Evolutionary conservation across 2,329 filamentous ascomycete species (phyloP).

Genomic region (Fusarium phyllophilum): DNA sequence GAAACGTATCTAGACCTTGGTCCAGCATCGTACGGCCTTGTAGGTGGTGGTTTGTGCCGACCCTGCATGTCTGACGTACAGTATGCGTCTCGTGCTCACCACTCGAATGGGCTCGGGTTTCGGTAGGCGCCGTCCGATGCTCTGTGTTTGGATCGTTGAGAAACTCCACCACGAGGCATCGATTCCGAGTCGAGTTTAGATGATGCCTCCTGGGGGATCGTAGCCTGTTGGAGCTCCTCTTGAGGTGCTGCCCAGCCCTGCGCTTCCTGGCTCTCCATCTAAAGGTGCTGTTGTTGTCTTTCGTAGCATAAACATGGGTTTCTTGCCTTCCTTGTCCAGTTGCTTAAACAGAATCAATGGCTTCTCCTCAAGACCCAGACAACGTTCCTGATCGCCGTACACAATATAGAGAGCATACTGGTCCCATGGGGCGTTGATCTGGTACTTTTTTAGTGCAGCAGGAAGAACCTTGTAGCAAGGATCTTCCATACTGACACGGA

Average conservation of each 20-base stretch:
- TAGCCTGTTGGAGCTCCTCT: conserved; percentile 60
- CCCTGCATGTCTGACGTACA: conserved; percentile 31
- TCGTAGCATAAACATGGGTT: conserved; percentile 99
- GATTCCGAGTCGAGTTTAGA: conserved; percentile 50
- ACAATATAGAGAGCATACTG: conserved; percentile 99
- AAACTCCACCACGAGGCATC: conserved; percentile 7
- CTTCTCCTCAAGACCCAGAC: conserved; percentile 89
- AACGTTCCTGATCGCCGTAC: conserved; percentile 97
- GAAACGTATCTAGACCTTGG: conserved; percentile 23
- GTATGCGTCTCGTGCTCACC: conserved; percentile 25
- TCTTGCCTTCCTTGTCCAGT: conserved; percentile 94
- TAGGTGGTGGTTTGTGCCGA: conserved; percentile 17
- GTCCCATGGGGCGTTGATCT: conserved; percentile 97
- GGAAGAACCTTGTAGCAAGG: conserved; percentile 97
- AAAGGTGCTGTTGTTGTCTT: conserved; percentile 67
- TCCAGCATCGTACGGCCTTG: conserved; percentile 27
- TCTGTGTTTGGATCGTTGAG: conserved; percentile 3
- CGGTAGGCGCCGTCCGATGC: conserved; percentile 30
- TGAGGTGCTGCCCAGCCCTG: conserved; percentile 58
- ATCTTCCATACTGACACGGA: conserved; percentile 97
- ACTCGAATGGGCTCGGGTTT: conserved; percentile 30
- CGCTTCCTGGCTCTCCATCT: conserved; percentile 65
- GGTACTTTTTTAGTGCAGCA: conserved; percentile 95
- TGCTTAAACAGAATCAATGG: conserved; percentile 97
- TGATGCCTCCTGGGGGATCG: conserved; percentile 70